A percentile compares a stretch with the other conserved stretches of the same genome.
phyloP scores from a whole-genome alignment of 495 filamentous ascomycete genomes.

The Hypoxylon crocopeplum region DNA sequence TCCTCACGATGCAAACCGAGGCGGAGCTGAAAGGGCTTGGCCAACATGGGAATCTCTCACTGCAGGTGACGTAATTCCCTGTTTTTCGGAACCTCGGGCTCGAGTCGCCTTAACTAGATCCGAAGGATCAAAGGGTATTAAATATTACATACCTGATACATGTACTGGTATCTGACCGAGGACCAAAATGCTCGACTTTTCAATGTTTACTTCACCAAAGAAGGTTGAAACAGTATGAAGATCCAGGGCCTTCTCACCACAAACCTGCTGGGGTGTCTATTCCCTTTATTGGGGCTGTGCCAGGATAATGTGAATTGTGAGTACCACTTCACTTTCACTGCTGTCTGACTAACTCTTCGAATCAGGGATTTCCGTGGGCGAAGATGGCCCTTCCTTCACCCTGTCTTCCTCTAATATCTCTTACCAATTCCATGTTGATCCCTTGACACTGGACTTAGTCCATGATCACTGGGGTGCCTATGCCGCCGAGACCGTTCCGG shows the following conservation, averaged over 20 bases:
- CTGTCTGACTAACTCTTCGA: conserved; percentile 32
- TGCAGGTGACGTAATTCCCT: conserved; percentile 19
- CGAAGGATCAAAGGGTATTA: conserved; percentile 20
- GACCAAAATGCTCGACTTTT: not conserved
- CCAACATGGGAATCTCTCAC: conserved; percentile 13
- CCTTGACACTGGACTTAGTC: conserved; percentile 54
- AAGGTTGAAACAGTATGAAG: conserved; percentile 14
- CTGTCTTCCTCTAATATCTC: conserved; percentile 57
- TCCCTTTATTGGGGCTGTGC: conserved; percentile 32
- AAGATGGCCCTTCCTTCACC: conserved; percentile 50
- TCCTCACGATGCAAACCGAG: not conserved
- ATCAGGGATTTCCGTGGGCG: conserved; percentile 52
- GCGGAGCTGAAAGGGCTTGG: conserved; percentile 3
- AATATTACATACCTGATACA: conserved; percentile 2
- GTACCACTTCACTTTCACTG: not conserved
- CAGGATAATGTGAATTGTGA: conserved; percentile 36
- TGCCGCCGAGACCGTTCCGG: conserved; percentile 47
- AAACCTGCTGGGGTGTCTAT: conserved; percentile 23
- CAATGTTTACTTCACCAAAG: not conserved
- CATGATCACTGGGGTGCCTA: conserved; percentile 61
- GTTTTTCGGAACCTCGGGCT: conserved; percentile 1
- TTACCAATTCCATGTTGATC: conserved; percentile 62
- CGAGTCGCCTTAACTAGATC: conserved; percentile 5
- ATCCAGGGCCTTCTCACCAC: conserved; percentile 3
- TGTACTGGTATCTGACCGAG: not conserved